Evolutionary conservation across 2,329 filamentous ascomycete genomes (phyloP), one percentile per base, ranked within the genome.

Genomic region (Neonectria neomacrospora): DNA sequence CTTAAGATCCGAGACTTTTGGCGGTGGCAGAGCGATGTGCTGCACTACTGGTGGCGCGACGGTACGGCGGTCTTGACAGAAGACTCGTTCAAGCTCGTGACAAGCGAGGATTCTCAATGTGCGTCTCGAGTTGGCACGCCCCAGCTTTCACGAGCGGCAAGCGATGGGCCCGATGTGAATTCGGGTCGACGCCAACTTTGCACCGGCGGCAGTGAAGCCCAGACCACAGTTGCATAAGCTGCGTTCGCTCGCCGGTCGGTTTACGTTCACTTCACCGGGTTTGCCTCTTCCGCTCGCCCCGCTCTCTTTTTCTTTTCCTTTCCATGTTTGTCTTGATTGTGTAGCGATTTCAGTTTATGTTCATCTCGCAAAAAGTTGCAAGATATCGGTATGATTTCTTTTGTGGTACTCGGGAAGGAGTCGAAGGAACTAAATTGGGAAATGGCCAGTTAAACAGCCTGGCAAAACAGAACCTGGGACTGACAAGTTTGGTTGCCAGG

Each of bases 21-120:
- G 65, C 73, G 73, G 16, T 80, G 78, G 78, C 77, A 80, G 65
- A 73, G 67, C 37, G 78, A 80, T 54, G 78, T 80, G 11, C 66
- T 80, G 39, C 71, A 75, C 50, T 76, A 79, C 63, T 80, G 78
- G 78, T 79, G 76, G 75, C 67, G 69, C 9, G 78, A 75, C 61
- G 57, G 60, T 47, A 73, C 71, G 12, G 56, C 68, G 55, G 62
- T 61, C 37, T 23, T 69, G 9, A 63, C 69, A 28, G 64, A 66
- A 32, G 59, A 48, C 14, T 61, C 57, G 30, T 30, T 58, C 37
- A 59, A 57, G 23, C 62, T 57, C 16, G 61, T 67, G 52, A 73
- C 70, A 39, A 74, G 65, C 41, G 60, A 67, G 30, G 61, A 66
- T 54, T 74, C 74, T 3, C 70, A 71, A 39, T 65, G 69, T 45